Evolutionary conservation across 2,329 filamentous ascomycete genomes (phyloP), one percentile per base, ranked within the genome.

Genomic region (Aspergillus luchuensis): DNA sequence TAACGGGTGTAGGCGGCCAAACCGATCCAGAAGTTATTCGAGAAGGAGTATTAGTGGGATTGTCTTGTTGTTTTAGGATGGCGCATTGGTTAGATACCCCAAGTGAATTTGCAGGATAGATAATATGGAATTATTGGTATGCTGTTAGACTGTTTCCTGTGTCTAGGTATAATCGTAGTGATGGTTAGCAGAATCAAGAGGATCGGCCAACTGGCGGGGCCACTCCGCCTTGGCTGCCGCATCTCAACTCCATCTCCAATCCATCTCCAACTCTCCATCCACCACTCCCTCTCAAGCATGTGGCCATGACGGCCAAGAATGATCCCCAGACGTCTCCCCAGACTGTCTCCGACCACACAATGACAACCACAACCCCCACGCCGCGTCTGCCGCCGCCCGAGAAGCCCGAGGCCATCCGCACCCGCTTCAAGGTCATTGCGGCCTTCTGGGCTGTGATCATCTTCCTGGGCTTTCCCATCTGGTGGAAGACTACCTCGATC

Each of bases 401-500:
- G 80, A 89, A 87, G 65, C 79, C 85, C 19, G 83, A 89, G 66
- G 87, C 89, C 64, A 81, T 89, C 55, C 86, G 85, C 72, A 86
- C 89, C 60, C 89, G 95, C 57, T 86, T 87, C 51, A 82, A 83
- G 63, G 89, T 98, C 54, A 88, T 99, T 63, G 75, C 91, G 63
- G 94, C 94, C 8, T 98, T 97, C 77, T 99, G 95, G 95, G 81
- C 87, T 5, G 87, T 98, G 39, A 91, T 96, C 6, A 74, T 96
- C 6, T 84, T 89, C 30, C 79, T 99, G 5, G 95, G 95, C 2
- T 76, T 99, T 66, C 95, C 95, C 59, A 89, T 96, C 85, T 99
- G 95, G 95, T 96, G 92, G 88, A 88, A 88, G 75, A 98, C 95
- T 0, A 99, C 95, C 4, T 90, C 91, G 0, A 96, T 98, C 58